A percentile compares a stretch with the other conserved stretches of the same genome.
phyloP scores from a whole-genome alignment of 106 monocot species.

The Dendrobium chrysotoxum region DNA sequence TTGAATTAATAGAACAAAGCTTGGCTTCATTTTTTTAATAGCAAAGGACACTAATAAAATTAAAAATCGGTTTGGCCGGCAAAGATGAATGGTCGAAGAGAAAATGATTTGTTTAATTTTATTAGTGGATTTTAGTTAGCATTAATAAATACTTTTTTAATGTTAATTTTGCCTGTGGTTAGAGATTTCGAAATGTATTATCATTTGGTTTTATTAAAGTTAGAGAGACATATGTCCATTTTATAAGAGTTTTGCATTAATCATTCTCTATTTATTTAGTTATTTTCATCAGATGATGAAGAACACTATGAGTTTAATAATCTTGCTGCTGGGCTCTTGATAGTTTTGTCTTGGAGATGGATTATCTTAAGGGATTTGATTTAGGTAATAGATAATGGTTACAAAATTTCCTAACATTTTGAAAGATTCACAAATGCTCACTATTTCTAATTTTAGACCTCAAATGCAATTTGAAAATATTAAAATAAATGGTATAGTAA shows the following conservation, averaged over 20 bases:
- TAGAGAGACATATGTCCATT: background rate
- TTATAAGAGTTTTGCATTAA: background rate
- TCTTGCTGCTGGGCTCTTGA: too few relatives aligned
- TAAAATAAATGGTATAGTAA: too few relatives aligned
- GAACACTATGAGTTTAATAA: too few relatives aligned
- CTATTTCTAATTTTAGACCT: too few relatives aligned
- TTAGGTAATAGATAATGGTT: too few relatives aligned
- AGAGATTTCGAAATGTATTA: background rate
- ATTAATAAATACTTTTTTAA: background rate
- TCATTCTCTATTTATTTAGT: background rate
- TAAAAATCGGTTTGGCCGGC: background rate
- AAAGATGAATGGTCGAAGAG: background rate
- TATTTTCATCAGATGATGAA: too few relatives aligned
- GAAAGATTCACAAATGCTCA: too few relatives aligned
- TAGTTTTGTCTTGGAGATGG: too few relatives aligned
- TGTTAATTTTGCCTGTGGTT: background rate
- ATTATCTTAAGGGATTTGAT: too few relatives aligned
- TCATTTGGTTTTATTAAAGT: background rate
- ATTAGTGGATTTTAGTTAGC: background rate
- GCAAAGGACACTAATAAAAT: background rate
- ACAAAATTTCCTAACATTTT: too few relatives aligned
- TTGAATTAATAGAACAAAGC: background rate
- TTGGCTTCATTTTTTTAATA: background rate
- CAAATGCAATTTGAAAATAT: too few relatives aligned
- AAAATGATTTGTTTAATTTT: background rate